Percentiles rank a stretch among this genome's conserved stretches.
These are phyloP conservation scores for Margaritispora aquatica DNA, from an alignment of 495 filamentous ascomycete species.

Conservation along the genomic window DNA sequence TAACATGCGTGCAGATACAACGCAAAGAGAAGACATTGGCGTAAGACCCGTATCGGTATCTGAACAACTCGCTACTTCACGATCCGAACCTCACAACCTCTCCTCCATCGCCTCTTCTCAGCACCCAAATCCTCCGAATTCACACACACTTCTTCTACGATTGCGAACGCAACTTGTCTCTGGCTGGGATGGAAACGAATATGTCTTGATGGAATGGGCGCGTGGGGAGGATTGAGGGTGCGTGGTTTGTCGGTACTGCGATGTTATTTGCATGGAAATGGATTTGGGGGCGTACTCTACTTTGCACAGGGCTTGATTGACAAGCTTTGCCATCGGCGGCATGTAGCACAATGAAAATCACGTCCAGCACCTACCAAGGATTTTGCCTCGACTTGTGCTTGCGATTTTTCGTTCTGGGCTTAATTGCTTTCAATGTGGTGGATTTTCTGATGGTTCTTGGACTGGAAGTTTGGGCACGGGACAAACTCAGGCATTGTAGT, in stretches of 20 bases:
- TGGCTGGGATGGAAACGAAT: constrained; percentile 11
- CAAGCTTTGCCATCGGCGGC: constrained; percentile 2
- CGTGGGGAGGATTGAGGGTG: background rate
- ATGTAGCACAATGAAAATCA: constrained; percentile 8
- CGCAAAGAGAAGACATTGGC: constrained; percentile 98
- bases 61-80: constrained; percentile 39
- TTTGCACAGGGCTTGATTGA: background rate
- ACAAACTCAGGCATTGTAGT: no score
- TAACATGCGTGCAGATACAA: constrained; percentile 72
- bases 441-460: no score
- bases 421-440: no score
- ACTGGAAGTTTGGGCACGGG: no score
- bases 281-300: background rate
- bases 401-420: no score
- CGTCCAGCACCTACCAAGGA: background rate
- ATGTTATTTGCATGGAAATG: background rate
- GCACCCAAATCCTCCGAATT: background rate
- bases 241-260: background rate
- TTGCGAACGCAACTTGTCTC: background rate
- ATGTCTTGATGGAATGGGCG: background rate
- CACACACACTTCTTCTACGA: constrained; percentile 2
- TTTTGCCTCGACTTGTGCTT: no score
- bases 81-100: constrained; percentile 1
- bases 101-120: constrained; percentile 15
- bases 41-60: constrained; percentile 98